phyloP scores from a whole-genome alignment of 129 eudicot genomes.

The Chrysanthemum seticuspe region DNA sequence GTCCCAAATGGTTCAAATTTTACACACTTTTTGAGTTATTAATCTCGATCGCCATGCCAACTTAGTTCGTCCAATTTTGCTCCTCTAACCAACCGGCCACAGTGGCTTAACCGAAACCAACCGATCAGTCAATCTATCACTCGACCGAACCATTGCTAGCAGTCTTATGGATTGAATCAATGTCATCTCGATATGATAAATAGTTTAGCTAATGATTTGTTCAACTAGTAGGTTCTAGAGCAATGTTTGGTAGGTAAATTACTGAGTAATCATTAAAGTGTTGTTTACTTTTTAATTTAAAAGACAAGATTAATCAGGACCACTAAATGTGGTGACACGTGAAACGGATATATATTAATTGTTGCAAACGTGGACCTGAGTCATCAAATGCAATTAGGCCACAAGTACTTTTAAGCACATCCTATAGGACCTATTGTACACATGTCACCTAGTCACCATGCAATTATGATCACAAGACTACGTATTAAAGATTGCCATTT shows the following conservation, averaged over 20 bases:
- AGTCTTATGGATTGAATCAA: too few species aligned
- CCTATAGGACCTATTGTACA: conserved; percentile 9
- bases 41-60: too few species aligned
- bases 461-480: conserved; percentile 1
- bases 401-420: conserved; percentile 26
- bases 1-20: too few species aligned
- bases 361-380: conserved; percentile 34
- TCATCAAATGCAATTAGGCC: conserved; percentile 19
- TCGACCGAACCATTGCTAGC: too few species aligned
- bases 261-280: neutral
- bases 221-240: neutral
- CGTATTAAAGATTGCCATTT: neutral
- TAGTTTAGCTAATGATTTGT: too few species aligned
- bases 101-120: too few species aligned
- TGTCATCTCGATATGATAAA: too few species aligned
- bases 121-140: too few species aligned
- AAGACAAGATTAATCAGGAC: neutral
- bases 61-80: too few species aligned
- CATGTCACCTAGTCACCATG: conserved; percentile 7
- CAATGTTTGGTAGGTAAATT: neutral
- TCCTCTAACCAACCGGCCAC: too few species aligned
- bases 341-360: neutral
- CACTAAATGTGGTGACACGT: conserved; percentile 3
- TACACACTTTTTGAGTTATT: too few species aligned
- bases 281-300: too few species aligned